Percentiles rank a stretch among this genome's conserved stretches.
Evolutionary conservation across 192 early-diverging fungal genomes (phyloP).

Genomic region (Coemansia sp.): DNA sequence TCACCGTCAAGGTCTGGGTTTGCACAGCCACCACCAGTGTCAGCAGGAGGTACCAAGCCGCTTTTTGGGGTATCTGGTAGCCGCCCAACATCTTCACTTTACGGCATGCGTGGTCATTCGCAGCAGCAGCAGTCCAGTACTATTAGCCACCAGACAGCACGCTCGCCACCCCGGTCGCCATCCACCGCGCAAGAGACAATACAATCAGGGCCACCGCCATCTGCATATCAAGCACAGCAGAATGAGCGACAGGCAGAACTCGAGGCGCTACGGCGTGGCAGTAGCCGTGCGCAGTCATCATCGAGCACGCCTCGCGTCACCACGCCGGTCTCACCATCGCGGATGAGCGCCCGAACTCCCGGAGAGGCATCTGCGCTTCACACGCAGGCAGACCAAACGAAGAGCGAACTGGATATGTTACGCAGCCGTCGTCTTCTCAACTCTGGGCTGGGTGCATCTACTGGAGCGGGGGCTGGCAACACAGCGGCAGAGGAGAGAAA

Average conservation of each 20-base stretch:
- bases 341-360: constrained; percentile 19
- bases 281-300: constrained; percentile 32
- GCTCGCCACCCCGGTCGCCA: constrained; percentile 9
- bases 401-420: constrained; percentile 52
- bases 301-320: constrained; percentile 16
- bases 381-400: constrained; percentile 53
- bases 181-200: constrained; percentile 13
- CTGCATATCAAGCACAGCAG: constrained; percentile 35
- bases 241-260: constrained; percentile 53
- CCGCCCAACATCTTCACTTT: constrained; percentile 32
- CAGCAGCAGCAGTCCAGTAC: background rate
- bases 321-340: constrained; percentile 22
- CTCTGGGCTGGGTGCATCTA: constrained; percentile 22
- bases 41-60: constrained; percentile 14
- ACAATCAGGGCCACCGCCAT: constrained; percentile 2
- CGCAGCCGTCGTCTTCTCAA: constrained; percentile 47
- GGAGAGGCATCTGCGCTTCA: constrained; percentile 35
- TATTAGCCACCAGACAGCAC: background rate
- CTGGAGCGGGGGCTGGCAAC: constrained; percentile 6
- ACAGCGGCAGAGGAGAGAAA: constrained; percentile 26
- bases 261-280: constrained; percentile 48
- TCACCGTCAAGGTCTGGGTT: background rate
- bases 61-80: constrained; percentile 15
- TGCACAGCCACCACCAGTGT: constrained; percentile 7
- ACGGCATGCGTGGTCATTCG: constrained; percentile 17